These are phyloP conservation scores for Cetradonia linearis DNA, from an alignment of 495 filamentous ascomycete genomes.

Conservation along the genomic window DNA sequence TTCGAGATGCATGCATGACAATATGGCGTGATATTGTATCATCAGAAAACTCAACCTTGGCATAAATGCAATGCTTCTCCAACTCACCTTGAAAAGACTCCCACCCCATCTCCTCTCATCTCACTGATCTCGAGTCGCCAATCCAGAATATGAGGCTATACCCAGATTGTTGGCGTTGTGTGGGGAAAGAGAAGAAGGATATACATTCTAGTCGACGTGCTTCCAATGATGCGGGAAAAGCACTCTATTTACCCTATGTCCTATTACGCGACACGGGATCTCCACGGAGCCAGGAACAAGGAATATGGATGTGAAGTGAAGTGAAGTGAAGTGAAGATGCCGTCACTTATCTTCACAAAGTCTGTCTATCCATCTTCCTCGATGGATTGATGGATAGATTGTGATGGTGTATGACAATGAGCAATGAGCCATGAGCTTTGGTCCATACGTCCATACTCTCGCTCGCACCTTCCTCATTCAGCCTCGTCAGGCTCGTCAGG, in stretches of 20 bases:
- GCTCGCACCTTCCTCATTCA: neutral
- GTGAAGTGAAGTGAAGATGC: neutral
- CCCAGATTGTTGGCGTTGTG: neutral
- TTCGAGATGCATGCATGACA: neutral
- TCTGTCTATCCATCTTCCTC: no score
- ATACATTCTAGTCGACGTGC: no score
- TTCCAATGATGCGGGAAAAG: neutral
- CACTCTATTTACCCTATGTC: neutral
- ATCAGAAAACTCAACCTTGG: neutral
- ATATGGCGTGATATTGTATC: conserved; percentile 2
- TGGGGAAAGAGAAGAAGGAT: neutral
- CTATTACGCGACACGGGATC: neutral
- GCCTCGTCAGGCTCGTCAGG: no score
- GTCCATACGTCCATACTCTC: neutral
- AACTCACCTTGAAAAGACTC: neutral
- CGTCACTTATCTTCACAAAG: neutral
- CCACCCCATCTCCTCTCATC: neutral
- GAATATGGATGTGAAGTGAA: no score
- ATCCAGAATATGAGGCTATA: neutral
- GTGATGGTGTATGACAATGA: neutral
- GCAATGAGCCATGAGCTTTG: neutral
- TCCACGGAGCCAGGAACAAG: neutral
- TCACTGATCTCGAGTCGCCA: neutral
- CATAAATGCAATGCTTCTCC: neutral
- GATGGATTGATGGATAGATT: no score